Evolutionary conservation across 768 basidiomycete species (phyloP).

Genomic region (Collybia sp.): DNA sequence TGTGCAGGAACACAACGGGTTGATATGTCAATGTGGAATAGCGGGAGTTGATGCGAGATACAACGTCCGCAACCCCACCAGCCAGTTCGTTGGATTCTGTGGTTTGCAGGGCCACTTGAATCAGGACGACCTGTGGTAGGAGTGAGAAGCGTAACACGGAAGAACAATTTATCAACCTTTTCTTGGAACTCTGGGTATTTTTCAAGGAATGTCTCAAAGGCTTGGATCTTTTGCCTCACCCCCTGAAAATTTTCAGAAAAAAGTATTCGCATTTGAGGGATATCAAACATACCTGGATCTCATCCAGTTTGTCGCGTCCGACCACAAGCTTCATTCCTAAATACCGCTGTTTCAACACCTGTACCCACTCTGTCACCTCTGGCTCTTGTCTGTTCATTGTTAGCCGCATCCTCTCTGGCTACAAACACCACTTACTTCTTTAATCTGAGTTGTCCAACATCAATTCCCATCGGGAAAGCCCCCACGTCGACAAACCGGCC

Average conservation of each 20-base stretch:
- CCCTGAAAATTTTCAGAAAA: conserved; percentile 34
- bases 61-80: conserved; percentile 68
- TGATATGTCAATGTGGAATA: conserved; percentile 87
- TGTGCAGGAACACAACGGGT: conserved; percentile 83
- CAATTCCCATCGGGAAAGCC: conserved; percentile 90
- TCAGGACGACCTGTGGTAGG: conserved; percentile 53
- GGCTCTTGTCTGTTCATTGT: conserved; percentile 48
- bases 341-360: conserved; percentile 75
- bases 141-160: background rate
- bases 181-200: conserved; percentile 76
- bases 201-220: conserved; percentile 80
- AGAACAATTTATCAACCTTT: conserved; percentile 36
- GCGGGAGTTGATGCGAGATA: conserved; percentile 76
- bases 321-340: conserved; percentile 84
- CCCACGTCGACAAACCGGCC: conserved; percentile 79
- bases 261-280: background rate
- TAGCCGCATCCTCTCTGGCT: background rate
- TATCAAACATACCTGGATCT: conserved; percentile 53
- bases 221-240: conserved; percentile 77
- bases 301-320: conserved; percentile 85
- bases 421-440: conserved; percentile 46
- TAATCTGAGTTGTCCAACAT: conserved; percentile 61
- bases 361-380: conserved; percentile 82
- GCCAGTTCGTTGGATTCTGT: conserved; percentile 72
- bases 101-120: conserved; percentile 85